Evolutionary conservation across 345 rosid genomes (phyloP).

Genomic region (Gossypium mustelinum): DNA sequence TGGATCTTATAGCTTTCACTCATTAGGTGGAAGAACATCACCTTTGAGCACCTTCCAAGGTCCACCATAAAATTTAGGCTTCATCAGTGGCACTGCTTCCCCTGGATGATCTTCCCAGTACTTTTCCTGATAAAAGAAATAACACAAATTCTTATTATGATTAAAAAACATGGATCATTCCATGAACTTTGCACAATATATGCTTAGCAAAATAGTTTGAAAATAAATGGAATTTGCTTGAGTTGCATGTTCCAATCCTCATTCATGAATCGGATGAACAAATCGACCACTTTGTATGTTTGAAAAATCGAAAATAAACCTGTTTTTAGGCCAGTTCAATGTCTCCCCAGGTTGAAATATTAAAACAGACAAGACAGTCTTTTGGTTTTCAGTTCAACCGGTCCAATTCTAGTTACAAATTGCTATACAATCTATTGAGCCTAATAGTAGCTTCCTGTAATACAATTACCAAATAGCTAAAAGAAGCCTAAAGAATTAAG

Average conservation of each 20-base stretch:
- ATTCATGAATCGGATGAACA: background rate
- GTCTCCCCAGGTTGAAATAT: background rate
- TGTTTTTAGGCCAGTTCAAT: background rate
- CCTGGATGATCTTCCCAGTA: constrained; percentile 97
- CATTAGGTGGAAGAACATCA: constrained; percentile 42
- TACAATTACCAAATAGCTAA: background rate
- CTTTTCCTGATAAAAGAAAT: constrained; percentile 50
- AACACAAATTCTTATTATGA: constrained; percentile 1
- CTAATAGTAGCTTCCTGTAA: background rate
- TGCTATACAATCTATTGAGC: background rate
- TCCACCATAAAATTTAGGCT: constrained; percentile 64
- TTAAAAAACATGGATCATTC: background rate
- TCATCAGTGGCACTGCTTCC: constrained; percentile 74
- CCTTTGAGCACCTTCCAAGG: constrained; percentile 87
- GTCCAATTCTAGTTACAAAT: background rate
- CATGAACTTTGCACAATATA: background rate
- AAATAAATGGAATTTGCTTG: background rate
- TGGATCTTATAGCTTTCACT: background rate
- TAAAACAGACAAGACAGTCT: background rate
- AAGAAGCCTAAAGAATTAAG: background rate
- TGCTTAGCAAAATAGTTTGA: background rate
- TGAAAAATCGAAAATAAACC: background rate
- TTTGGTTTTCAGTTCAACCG: background rate
- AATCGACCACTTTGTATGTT: background rate
- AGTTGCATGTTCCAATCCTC: background rate